phyloP scores from a whole-genome alignment of 2,329 filamentous ascomycete genomes.

The Blastomyces parvus region DNA sequence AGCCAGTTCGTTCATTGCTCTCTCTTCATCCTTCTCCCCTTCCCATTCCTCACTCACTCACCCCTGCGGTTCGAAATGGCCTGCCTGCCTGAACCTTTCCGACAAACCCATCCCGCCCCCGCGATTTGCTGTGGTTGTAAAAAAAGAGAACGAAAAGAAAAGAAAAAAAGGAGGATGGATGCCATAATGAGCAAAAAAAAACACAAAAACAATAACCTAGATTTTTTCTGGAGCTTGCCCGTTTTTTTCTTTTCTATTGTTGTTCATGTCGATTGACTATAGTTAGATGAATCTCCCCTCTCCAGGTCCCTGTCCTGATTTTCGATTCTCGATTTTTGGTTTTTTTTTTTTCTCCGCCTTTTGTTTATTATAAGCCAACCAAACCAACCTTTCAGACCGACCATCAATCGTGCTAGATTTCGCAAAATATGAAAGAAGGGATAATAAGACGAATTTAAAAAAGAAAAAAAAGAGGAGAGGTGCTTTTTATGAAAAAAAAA shows the following conservation, averaged over 20 bases:
- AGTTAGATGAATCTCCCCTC: no score
- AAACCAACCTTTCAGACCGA: no score
- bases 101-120: neutral
- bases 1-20: no score
- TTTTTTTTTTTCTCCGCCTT: neutral
- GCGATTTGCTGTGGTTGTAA: neutral
- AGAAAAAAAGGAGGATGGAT: neutral
- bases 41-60: neutral
- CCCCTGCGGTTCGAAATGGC: neutral
- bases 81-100: neutral
- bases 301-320: no score
- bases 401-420: constrained; percentile 1
- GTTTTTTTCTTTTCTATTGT: neutral
- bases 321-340: no score
- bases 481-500: neutral
- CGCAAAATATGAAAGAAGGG: neutral
- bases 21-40: no score
- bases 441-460: no score
- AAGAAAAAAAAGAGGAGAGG: neutral
- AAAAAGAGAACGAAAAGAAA: neutral
- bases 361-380: neutral
- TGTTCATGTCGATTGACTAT: neutral
- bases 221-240: neutral
- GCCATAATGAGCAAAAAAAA: neutral
- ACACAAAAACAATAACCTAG: neutral